These are phyloP conservation scores for Geranomyces michiganensis DNA, from an alignment of 192 early-diverging fungal genomes.

Conservation along the genomic window DNA sequence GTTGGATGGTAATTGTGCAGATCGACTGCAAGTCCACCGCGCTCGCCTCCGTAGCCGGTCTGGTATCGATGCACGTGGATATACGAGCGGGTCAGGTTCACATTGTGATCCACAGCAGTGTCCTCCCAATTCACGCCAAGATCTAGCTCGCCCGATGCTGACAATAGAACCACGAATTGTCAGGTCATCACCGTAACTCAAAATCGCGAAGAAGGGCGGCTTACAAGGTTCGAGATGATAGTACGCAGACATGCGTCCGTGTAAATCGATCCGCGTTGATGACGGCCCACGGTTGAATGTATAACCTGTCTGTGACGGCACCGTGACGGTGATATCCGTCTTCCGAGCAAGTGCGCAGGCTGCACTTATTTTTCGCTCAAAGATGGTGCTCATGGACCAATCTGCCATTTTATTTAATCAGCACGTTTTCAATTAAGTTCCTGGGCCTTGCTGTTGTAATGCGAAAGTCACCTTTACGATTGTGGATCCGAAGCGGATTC, in stretches of 20 bases:
- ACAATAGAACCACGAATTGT: no score
- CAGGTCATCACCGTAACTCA: no score
- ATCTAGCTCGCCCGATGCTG: constrained; percentile 32
- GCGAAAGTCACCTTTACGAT: constrained; percentile 21
- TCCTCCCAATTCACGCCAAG: constrained; percentile 59
- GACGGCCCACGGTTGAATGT: not conserved
- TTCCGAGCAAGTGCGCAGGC: constrained; percentile 55
- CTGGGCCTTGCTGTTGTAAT: no score
- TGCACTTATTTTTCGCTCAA: constrained; percentile 47
- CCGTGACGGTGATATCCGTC: constrained; percentile 40
- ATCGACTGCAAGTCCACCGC: constrained; percentile 76
- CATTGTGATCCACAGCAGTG: constrained; percentile 50
- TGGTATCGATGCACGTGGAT: constrained; percentile 66
- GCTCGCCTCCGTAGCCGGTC: constrained; percentile 81
- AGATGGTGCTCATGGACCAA: constrained; percentile 52
- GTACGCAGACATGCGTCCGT: not conserved
- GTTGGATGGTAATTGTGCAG: constrained; percentile 68
- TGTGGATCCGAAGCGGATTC: constrained; percentile 64
- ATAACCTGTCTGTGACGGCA: constrained; percentile 14
- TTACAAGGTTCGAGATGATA: not conserved
- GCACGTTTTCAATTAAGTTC: not conserved
- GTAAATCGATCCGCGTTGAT: not conserved
- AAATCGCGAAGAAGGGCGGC: not conserved
- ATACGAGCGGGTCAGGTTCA: constrained; percentile 42
- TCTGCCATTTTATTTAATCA: constrained; percentile 10